A percentile compares a stretch with the other conserved stretches of the same genome.
Conservation (phyloP, 2,329 filamentous ascomycete species). For the Helotiales sp. region DNA sequence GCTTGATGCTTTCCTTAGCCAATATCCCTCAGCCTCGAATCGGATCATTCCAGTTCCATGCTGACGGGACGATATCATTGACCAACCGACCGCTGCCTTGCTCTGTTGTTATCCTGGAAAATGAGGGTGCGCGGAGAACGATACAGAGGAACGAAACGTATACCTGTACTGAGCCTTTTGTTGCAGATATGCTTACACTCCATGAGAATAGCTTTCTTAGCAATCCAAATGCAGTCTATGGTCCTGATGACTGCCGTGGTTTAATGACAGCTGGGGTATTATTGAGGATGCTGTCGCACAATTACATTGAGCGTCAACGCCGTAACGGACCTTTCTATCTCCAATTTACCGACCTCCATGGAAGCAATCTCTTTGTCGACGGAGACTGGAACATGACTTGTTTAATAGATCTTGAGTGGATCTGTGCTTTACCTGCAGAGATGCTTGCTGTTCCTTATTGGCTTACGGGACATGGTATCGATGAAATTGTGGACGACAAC, state of each 20-base stretch:
- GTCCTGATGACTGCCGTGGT: slow-evolving; percentile 36
- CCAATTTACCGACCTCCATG: slow-evolving; percentile 44
- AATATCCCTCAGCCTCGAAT: slow-evolving; percentile 33
- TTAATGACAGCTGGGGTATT: slow-evolving; percentile 39
- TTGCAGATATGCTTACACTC: slow-evolving; percentile 16
- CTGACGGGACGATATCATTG: slow-evolving; percentile 44
- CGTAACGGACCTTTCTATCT: slow-evolving; percentile 42
- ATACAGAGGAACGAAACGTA: slow-evolving; percentile 43
- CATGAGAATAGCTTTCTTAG: slow-evolving; percentile 40
- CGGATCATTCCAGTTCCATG: slow-evolving; percentile 36
- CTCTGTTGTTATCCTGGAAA: slow-evolving; percentile 43
- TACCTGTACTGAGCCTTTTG: slow-evolving; percentile 37
- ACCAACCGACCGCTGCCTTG: slow-evolving; percentile 43
- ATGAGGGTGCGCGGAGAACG: slow-evolving; percentile 41
- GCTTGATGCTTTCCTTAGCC: slow-evolving; percentile 33
- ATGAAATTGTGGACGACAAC: slow-evolving; percentile 31
- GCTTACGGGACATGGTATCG: slow-evolving; percentile 39
- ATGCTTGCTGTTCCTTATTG: slow-evolving; percentile 42
- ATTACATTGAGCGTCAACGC: slow-evolving; percentile 36
- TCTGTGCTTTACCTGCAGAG: slow-evolving; percentile 43
- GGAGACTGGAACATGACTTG: slow-evolving; percentile 45
- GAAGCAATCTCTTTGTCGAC: slow-evolving; percentile 46
- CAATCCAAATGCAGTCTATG: slow-evolving; percentile 35
- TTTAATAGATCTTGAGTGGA: slow-evolving; percentile 46
- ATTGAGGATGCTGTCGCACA: slow-evolving; percentile 38